Evolutionary conservation across 257 asterid genomes (phyloP), one percentile per base, ranked within the genome.

Genomic region (Solanum ossicruentum): DNA sequence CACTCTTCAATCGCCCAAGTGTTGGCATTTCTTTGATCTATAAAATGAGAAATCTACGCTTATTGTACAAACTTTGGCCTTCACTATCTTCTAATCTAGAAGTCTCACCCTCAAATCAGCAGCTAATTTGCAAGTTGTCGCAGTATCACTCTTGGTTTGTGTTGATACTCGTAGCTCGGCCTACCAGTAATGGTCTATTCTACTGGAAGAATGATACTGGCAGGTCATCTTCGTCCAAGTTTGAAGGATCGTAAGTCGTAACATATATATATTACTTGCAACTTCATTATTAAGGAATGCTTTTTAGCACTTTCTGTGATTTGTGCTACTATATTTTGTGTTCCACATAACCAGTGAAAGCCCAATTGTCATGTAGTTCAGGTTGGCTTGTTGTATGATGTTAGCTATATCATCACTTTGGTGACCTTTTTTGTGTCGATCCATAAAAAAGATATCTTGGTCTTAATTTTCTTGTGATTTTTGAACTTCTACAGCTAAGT

Each of bases 401-500:
- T 77, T 23, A 77, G 17, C 26, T 9, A 26, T 16, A 21, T 58
- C 52, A 17, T 52, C 11, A 9, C 45, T 77, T 51, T 21, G 21
- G 21, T 51, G 43, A 75, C 39, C 21, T 12, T 47, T 13, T 77
- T 26, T 0, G 2, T 26, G 3, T 51, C 1, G 5, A 52, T 51
- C 82, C 10, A 77, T 77, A 78, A 52, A 49, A 9, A 16, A 51
- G 23, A 78, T 15, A 8, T 26, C 13, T 9, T 51, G 82, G 3
- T 23, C 45, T 77, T 51, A 49, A 49, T 15, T 51, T 51, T 23
- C 82, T 51, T 2, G 63, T 77, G 45, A 17, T 77, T 8, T 51
- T 77, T 51, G 0, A 49, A 77, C 47, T 77, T 77, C 4, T 91
- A 91, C 94, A 94, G 98, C 90, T 95, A 89, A 89, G 97, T 81